phyloP scores from a whole-genome alignment of 495 filamentous ascomycete genomes.

The Delitschia confertaspora region DNA sequence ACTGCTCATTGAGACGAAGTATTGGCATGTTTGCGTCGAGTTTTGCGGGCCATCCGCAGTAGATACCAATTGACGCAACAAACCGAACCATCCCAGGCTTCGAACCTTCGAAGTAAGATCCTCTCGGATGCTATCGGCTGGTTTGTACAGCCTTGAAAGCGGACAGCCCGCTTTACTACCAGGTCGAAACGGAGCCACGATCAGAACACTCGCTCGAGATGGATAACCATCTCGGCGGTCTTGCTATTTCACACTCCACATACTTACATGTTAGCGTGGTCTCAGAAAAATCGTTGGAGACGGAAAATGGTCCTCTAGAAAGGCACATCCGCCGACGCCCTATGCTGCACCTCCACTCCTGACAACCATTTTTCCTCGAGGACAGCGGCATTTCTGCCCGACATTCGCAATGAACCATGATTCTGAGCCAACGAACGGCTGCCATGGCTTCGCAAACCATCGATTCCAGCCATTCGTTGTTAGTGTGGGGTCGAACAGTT shows the following conservation, averaged over 20 bases:
- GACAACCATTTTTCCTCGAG: conserved; percentile 2
- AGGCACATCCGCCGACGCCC: neutral
- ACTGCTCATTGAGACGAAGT: too few species aligned
- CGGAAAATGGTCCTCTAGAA: too few species aligned
- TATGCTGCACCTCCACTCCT: conserved; percentile 1
- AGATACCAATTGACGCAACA: conserved; percentile 1
- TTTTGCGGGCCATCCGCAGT: conserved; percentile 6
- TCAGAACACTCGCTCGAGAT: neutral
- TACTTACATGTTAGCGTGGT: too few species aligned
- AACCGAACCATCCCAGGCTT: neutral
- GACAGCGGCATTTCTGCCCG: conserved; percentile 1
- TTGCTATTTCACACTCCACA: too few species aligned
- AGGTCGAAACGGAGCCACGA: neutral
- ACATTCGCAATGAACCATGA: conserved; percentile 1
- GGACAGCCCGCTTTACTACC: conserved; percentile 20
- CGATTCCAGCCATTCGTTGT: conserved; percentile 1
- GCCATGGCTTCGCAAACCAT: neutral
- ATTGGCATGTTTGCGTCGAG: conserved; percentile 1
- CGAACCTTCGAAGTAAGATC: neutral
- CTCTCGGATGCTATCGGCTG: conserved; percentile 21
- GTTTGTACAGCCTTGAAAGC: conserved; percentile 16
- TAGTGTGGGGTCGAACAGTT: conserved; percentile 19
- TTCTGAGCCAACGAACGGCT: conserved; percentile 1
- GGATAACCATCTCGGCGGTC: too few species aligned
- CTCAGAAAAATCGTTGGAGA: too few species aligned